Evolutionary conservation across 495 filamentous ascomycete genomes (phyloP).

Genomic region (Podospora sp.): DNA sequence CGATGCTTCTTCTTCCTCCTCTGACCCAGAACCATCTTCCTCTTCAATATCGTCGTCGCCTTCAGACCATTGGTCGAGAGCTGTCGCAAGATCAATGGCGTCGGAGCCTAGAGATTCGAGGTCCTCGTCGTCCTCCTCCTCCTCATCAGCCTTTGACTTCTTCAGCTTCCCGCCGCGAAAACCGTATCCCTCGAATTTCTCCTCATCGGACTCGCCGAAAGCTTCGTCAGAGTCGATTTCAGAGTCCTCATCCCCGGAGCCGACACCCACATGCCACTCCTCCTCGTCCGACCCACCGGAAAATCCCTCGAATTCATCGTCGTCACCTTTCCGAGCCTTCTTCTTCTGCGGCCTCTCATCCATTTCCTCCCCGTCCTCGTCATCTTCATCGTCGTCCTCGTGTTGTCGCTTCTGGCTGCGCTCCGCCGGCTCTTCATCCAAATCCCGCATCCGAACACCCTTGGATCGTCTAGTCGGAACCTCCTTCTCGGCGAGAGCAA

Average conservation of each 20-base stretch:
- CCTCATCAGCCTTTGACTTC: constrained; percentile 48
- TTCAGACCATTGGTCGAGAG: constrained; percentile 70
- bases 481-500: constrained; percentile 75
- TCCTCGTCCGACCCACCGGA: constrained; percentile 71
- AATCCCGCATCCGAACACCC: constrained; percentile 47
- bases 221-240: constrained; percentile 93
- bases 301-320: constrained; percentile 42
- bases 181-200: constrained; percentile 73
- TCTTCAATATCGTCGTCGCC: constrained; percentile 33
- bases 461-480: constrained; percentile 40
- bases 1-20: constrained; percentile 46
- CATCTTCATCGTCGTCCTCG: constrained; percentile 58
- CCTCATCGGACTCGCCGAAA: constrained; percentile 86
- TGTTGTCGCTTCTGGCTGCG: constrained; percentile 42
- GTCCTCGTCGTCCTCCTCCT: constrained; percentile 60
- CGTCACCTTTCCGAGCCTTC: constrained; percentile 44
- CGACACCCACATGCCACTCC: constrained; percentile 77
- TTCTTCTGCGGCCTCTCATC: constrained; percentile 49
- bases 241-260: constrained; percentile 73
- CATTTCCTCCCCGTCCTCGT: constrained; percentile 39
- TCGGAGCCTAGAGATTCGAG: constrained; percentile 70
- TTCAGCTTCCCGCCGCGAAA: constrained; percentile 69
- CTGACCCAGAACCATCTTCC: constrained; percentile 37
- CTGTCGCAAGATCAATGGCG: constrained; percentile 80
- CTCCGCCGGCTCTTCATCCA: constrained; percentile 42